A percentile compares a stretch with the other conserved stretches of the same genome.
Evolutionary conservation across 1,284 basidiomycete genomes (phyloP).

Genomic region (Phlebopus sp.): DNA sequence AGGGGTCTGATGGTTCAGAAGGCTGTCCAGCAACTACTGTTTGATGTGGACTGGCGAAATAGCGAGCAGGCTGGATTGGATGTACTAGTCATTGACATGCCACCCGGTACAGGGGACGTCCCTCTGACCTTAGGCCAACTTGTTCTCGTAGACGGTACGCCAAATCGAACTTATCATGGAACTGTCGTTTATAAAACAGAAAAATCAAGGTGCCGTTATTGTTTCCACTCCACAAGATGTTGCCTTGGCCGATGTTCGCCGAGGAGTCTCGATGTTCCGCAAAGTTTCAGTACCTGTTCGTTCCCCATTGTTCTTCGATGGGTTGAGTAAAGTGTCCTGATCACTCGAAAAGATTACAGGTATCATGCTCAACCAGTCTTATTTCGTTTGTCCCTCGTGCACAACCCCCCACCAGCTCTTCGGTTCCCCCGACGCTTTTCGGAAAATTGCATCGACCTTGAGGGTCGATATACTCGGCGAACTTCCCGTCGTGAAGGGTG

Average conservation of each 20-base stretch:
- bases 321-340: neutral
- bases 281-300: conserved; percentile 87
- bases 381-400: conserved; percentile 84
- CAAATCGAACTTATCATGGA: neutral
- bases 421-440: conserved; percentile 70
- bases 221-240: conserved; percentile 97
- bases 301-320: conserved; percentile 5
- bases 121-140: conserved; percentile 91
- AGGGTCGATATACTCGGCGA: conserved; percentile 75
- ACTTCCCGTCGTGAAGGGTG: conserved; percentile 77
- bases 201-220: conserved; percentile 67
- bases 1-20: conserved; percentile 99
- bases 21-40: conserved; percentile 93
- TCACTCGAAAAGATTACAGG: conserved; percentile 70
- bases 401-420: conserved; percentile 74
- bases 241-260: conserved; percentile 87
- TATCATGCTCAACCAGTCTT: conserved; percentile 87
- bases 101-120: conserved; percentile 96
- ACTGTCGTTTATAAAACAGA: neutral
- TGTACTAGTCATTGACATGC: conserved; percentile 93
- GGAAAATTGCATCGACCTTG: conserved; percentile 59
- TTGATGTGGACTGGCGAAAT: conserved; percentile 91
- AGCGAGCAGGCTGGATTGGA: conserved; percentile 57
- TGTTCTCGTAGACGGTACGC: conserved; percentile 79
- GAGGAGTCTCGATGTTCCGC: conserved; percentile 91